Conservation (phyloP, 202 grass and related monocot genomes). For the Zoysia matrella region DNA sequence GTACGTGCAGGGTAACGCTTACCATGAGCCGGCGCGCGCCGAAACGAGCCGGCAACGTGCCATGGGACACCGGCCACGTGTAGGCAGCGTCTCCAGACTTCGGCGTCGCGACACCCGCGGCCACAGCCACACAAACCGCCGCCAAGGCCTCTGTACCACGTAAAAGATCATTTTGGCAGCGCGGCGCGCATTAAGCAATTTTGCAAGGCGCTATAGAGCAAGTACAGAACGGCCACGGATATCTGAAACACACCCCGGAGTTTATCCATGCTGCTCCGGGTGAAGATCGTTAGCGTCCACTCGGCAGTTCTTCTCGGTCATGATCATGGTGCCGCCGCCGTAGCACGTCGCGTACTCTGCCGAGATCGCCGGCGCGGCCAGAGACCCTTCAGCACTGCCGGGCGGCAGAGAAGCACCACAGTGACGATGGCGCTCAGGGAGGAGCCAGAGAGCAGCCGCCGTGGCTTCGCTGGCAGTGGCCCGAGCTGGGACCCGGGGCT, state of each 20-base stretch:
- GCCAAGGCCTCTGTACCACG: constrained; percentile 45
- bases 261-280: constrained; percentile 71
- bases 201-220: constrained; percentile 9
- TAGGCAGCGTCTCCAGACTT: constrained; percentile 12
- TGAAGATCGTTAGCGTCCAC: constrained; percentile 53
- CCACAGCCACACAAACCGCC: constrained; percentile 55
- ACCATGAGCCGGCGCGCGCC: constrained; percentile 36
- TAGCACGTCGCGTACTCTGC: neutral
- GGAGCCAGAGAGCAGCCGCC: constrained; percentile 60
- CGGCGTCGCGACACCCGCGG: neutral
- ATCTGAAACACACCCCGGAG: neutral
- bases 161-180: constrained; percentile 46
- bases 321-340: constrained; percentile 11
- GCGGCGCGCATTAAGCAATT: constrained; percentile 52
- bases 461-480: constrained; percentile 64
- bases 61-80: constrained; percentile 58
- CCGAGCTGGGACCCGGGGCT: constrained; percentile 85
- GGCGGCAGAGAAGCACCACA: constrained; percentile 21
- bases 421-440: constrained; percentile 70
- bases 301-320: constrained; percentile 30
- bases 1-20: neutral
- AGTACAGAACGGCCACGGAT: neutral
- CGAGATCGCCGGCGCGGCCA: neutral
- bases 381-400: neutral
- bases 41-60: constrained; percentile 49